Conservation (phyloP, 139 green algal genomes). For the Pycnococcus provasolii region DNA sequence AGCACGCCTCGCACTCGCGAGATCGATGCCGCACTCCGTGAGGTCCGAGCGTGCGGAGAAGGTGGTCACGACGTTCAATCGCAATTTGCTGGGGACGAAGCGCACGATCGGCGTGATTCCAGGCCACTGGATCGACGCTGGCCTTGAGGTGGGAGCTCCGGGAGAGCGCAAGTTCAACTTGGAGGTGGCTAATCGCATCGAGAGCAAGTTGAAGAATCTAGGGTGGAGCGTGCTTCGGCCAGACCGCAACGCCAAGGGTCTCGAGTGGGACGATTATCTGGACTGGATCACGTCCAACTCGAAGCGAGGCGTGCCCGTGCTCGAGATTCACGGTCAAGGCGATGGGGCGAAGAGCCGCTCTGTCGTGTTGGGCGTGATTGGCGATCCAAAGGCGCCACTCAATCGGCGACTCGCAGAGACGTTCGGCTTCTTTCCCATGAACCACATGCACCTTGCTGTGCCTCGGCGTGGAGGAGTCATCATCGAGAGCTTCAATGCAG, state of each 20-base stretch:
- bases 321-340: conserved; percentile 41
- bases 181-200: conserved; percentile 22
- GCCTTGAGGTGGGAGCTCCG: conserved; percentile 34
- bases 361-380: conserved; percentile 35
- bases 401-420: conserved; percentile 15
- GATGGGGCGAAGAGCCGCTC: conserved; percentile 14
- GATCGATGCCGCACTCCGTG: too few relatives aligned
- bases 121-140: conserved; percentile 40
- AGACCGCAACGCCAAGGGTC: conserved; percentile 27
- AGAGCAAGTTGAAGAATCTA: conserved; percentile 7
- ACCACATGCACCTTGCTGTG: conserved; percentile 36
- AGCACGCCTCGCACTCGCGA: too few relatives aligned
- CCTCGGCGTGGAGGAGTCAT: conserved; percentile 34
- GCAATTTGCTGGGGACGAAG: background rate
- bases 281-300: conserved; percentile 35
- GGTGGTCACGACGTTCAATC: too few relatives aligned
- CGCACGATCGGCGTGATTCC: conserved; percentile 28
- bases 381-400: conserved; percentile 19
- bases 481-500: conserved; percentile 40
- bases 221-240: conserved; percentile 39
- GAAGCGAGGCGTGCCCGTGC: conserved; percentile 22
- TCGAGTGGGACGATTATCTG: conserved; percentile 38
- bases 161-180: conserved; percentile 37
- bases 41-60: too few relatives aligned
- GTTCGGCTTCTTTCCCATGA: conserved; percentile 38